Evolutionary conservation across 169 alveolate species (phyloP), one percentile per base, ranked within the genome.

Genomic region (Hepatocystis sp.): DNA sequence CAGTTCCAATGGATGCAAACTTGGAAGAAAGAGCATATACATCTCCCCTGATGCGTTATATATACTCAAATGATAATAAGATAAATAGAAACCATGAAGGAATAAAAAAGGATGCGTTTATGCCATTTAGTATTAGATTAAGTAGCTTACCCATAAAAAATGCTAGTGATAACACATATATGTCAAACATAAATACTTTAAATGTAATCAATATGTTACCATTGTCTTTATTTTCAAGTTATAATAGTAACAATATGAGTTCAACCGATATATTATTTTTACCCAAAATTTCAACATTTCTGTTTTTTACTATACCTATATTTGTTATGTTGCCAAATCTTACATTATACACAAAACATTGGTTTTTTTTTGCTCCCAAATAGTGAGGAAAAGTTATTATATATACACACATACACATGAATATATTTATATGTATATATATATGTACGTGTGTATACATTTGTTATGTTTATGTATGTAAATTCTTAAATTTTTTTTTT

Each of bases 291-390:
- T 71, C 86, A 13, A 71, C 86, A 13, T 71, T 71, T 11, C 76
- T 71, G 1, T 71, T 71, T 71, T 71, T 71, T 49, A 71, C 86
- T 10, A 71, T 71, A 23, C 86, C 86, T 36, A 71, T 71, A 56
- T 71, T 71, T 58, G 86, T 71, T 1, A 71, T 71, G 86, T 1
- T 71, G 1, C 86, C 86, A 2, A 71, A 71, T 23, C 49, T 71
- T 17, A 71, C 86, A 13, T 63, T 71, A 27, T 71, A 71, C 52
- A 71, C 86, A 36, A 71, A 71, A 39, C 86, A 71, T 39, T 71
- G 86, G 86, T 71, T 71, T 39, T 71, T 71, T 44, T 71, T 56
- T 34, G 86, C 86, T n/a, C 86, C 86, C 0, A 71, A 71, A 52
- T 71, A 71, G 55, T 7, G 0, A 2, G 19, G 28, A 13, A 51